Evolutionary conservation across 139 green algal species (phyloP), one percentile per base, ranked within the genome.

Genomic region (Mesostigma viride): DNA sequence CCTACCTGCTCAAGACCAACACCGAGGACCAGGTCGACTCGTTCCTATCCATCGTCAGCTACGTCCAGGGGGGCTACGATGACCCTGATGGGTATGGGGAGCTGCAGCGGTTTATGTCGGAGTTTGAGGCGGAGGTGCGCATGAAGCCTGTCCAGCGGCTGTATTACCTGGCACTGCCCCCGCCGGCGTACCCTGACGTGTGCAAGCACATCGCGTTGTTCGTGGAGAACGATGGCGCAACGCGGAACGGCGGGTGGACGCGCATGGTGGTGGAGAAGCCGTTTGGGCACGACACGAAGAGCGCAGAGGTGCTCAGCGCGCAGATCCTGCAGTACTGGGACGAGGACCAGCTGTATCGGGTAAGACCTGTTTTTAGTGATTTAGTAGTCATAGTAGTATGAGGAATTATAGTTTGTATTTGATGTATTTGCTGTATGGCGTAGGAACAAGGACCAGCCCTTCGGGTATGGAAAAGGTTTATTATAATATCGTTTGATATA

Each of bases 141-240:
- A 66, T 1, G 3, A 33, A 1, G 67, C 5, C 27, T 53, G 11
- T 56, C 56, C 26, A 86, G 5, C 82, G 90, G 0, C 82, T 98
- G 0, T 95, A 92, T 80, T 98, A 98, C 75, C 74, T 98, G 35
- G 91, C 93, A 0, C 83, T 98, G 60, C 93, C 93, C 4, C 91
- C 93, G 6, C 81, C 75, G 2, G 90, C 95, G n/a, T 98, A 97
- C 79, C 90, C 89, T 1, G 48, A 88, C 72, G 92, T 91, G 60
- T 81, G 72, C 66, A 68, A 26, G 68, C n/a, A n/a, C n/a, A n/a
- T n/a, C n/a, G n/a, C n/a, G n/a, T n/a, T n/a, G n/a, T n/a, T n/a
- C n/a, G n/a, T n/a, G n/a, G n/a, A n/a, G n/a, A n/a, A n/a, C n/a
- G n/a, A n/a, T n/a, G n/a, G n/a, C n/a, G 11, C 40, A 53, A 17